Base-by-base conservation (phyloP, 768 basidiomycete species). In the Lepiota brunneoincarnata region DNA sequence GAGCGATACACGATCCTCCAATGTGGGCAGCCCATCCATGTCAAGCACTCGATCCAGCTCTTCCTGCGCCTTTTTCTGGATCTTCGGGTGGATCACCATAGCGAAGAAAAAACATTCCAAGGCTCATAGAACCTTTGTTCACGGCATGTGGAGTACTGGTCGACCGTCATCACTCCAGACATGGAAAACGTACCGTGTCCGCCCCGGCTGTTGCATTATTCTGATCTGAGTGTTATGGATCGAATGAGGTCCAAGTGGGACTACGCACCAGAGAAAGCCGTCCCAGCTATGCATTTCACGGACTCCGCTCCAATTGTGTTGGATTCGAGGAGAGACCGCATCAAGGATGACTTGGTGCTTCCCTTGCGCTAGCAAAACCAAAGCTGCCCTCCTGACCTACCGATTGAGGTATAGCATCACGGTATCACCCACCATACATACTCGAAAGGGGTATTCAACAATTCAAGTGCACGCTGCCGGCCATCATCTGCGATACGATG, bases 1-100 rank as follows among this genome's bases (percentile, higher is more conserved):
- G 7, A 68, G 51, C 23, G 54, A 46, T 2, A 42, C 17, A 24
- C 58, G 55, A 54, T 70, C 68, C 10, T 57, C 53, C 34, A 65
- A 60, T 1, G 55, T 60, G 6, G 68, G 65, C 15, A 71, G 50
- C 3, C 69, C 53, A n/a, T 63, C 59, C 14, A 37, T 41, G 1
- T 68, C 69, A 14, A 70, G 50, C 14, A 69, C 52, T 4, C 54
- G 46, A 47, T 71, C 68, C 14, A 73, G 55, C 45, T 72, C 70
- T 68, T 67, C n/a, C n/a, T n/a, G n/a, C n/a, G n/a, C n/a, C n/a
- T n/a, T n/a, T n/a, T n/a, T n/a, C n/a, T n/a, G n/a, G 3, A 60
- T 59, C 2, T 71, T 61, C 0, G 68, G 71, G 43, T 71, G 59
- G 14, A 60, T 49, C 2, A 63, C 49, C 63, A 71, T 62, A 4